These are phyloP conservation scores for Mycena chlorophos DNA, from an alignment of 768 basidiomycete genomes.

Conservation along the genomic window DNA sequence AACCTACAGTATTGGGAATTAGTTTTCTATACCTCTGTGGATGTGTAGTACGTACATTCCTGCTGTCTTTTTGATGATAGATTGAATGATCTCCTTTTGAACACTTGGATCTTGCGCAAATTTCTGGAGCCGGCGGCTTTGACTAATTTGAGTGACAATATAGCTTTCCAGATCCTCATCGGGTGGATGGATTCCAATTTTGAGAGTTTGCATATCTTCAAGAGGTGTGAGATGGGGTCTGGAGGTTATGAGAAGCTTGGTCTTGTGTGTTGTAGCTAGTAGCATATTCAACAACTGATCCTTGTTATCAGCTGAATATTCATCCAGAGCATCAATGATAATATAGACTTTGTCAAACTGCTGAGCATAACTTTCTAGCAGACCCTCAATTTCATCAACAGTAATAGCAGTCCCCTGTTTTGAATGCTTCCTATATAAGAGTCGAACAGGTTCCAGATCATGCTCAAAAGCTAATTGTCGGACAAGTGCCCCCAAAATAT, in stretches of 20 bases:
- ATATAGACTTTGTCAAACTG: conserved; percentile 4
- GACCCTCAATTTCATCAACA: neutral
- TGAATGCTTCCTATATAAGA: neutral
- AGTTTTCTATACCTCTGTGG: neutral
- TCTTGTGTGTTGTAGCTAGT: neutral
- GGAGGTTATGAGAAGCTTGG: conserved; percentile 8
- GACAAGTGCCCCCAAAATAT: neutral
- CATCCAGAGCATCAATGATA: conserved; percentile 12
- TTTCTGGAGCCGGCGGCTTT: too few species aligned
- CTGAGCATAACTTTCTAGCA: neutral
- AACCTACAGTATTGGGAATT: conserved; percentile 1
- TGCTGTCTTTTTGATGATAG: neutral
- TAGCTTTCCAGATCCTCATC: too few species aligned
- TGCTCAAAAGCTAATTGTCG: neutral
- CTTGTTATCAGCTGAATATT: conserved; percentile 1
- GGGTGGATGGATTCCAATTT: too few species aligned
- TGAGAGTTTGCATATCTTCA: too few species aligned
- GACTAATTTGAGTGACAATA: too few species aligned
- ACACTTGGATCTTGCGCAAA: too few species aligned
- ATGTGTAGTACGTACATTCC: conserved; percentile 1
- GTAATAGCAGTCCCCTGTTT: neutral
- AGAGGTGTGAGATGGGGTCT: too few species aligned
- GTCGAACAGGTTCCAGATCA: neutral
- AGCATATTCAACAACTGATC: neutral
- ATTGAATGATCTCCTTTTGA: conserved; percentile 1